Base-by-base conservation (phyloP, 2,329 filamentous ascomycete species). In the Metarhizium brunneum region DNA sequence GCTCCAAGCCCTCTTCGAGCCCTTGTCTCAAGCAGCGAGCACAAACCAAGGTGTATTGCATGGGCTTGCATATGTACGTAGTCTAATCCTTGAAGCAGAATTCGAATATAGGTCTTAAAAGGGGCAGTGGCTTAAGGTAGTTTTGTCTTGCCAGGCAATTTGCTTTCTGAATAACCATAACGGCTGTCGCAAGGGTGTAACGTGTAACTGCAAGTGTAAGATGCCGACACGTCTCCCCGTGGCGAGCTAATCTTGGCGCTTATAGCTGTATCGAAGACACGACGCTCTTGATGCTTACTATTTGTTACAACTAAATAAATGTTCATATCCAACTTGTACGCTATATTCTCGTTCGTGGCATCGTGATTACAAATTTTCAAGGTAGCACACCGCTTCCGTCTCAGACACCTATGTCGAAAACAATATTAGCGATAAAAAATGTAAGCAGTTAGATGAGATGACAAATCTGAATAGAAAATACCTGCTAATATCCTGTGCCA, bases 21-120 rank as follows among this genome's bases (percentile, higher is more conserved):
- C 18, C 18, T 18, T 18, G 18, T 18, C 18, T 1, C 18, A 18
- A 18, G 18, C 18, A 14, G 38, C 30, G 25, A 38, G 13, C 30
- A 57, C 59, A 38, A 66, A 73, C 72, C 72, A 52, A 71, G 76
- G 60, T 78, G 75, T 25, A 75, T 66, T 56, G 78, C 61, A 40
- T 71, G 69, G 63, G 69, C 71, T 59, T 75, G 69, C 4, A 65
- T 67, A 58, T 77, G 73, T 43, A 77, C 59, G 35, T 62, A 67
- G 50, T 77, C 71, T 4, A 76, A 67, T 18, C 72, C 73, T 42
- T 68, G 66, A 25, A 76, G 70, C 13, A 66, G 57, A 32, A 59
- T 61, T 14, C 55, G 56, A 32, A 78, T 63, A 42, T 68, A 66
- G 25, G 58, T 58, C 57, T 69, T 71, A 77, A 60, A 16, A 76